phyloP scores from a whole-genome alignment of 1,284 basidiomycete genomes.

The Volvariella volvacea region DNA sequence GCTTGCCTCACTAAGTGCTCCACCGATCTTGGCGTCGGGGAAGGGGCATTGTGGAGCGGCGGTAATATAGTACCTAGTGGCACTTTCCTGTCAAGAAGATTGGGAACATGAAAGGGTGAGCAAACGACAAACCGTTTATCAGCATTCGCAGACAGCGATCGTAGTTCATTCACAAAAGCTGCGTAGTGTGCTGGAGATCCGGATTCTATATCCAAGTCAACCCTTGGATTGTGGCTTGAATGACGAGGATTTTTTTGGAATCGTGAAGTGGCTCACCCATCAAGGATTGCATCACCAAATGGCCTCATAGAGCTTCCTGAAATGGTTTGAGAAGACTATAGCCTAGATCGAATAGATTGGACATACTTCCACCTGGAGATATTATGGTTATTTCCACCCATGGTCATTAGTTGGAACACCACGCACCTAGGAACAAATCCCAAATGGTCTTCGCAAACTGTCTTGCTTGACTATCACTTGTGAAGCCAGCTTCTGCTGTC shows the following conservation, averaged over 20 bases:
- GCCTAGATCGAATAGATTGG: too few species aligned
- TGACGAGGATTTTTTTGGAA: background rate
- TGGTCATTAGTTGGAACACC: too few species aligned
- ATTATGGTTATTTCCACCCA: too few species aligned
- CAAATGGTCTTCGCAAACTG: conserved; percentile 55
- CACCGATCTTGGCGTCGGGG: conserved; percentile 47
- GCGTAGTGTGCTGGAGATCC: conserved; percentile 51
- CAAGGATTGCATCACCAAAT: conserved; percentile 56
- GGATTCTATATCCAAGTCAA: conserved; percentile 63
- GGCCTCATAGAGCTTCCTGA: conserved; percentile 52
- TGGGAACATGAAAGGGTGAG: too few species aligned
- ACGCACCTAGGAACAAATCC: conserved; percentile 58
- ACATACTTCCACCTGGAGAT: too few species aligned
- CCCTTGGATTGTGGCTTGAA: conserved; percentile 24
- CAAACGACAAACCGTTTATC: conserved; percentile 56
- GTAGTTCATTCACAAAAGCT: conserved; percentile 53
- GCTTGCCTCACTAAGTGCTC: conserved; percentile 40
- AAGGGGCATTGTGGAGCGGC: conserved; percentile 54
- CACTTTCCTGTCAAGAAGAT: too few species aligned
- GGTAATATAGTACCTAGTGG: conserved; percentile 56
- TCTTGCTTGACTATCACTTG: conserved; percentile 43
- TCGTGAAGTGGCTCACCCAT: conserved; percentile 40
- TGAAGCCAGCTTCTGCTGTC: conserved; percentile 49
- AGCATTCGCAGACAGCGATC: conserved; percentile 40
- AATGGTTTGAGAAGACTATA: too few species aligned